Base-by-base conservation (phyloP, 1,284 basidiomycete species). In the Ganoderma lingzhi region DNA sequence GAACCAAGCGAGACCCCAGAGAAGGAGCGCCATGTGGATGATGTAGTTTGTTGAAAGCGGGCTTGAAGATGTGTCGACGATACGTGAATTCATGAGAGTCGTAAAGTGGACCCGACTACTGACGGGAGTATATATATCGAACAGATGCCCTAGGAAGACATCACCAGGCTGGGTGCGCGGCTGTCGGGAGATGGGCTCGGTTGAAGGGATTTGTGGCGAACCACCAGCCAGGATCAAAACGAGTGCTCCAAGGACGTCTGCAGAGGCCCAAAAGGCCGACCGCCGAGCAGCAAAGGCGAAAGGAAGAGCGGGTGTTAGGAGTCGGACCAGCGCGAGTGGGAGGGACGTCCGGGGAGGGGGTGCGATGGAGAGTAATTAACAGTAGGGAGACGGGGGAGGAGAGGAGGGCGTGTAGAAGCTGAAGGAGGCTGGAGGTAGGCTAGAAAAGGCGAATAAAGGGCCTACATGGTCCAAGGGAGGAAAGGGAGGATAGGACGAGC, bases 1-100 rank as follows among this genome's bases (percentile, higher is more conserved):
- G 48, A 66, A 66, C 65, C 65, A 66, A 23, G 65, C 59, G 8
- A 61, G 48, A 30, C 56, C 67, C 62, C 67, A 68, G 2, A 63
- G 32, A 15, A 68, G 45, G 17, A 68, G 6, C n/a, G 35, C 66
- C 67, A 68, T 68, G 23, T 8, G 58, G 45, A 53, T 37, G 30
- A 60, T 14, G 28, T 3, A 32, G 28, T 35, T 17, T 61, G 30
- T 19, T 17, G 39, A 41, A 35, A 64, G 32, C 1, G 30, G 44
- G 6, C 35, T 61, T 51, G 44, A 28, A 15, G 56, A 41, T 9
- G 17, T 44, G 41, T 58, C 19, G 58, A 63, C 30, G 44, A 45
- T 19, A 17, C 48, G 37, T 64, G 37, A 45, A 35, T 56, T 68
- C 67, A 68, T 68, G 56, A 64, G 45, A 55, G 44, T 68, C 67